A percentile compares a stretch with the other conserved stretches of the same genome.
Conservation (phyloP, 2,329 filamentous ascomycete genomes). For the Diaporthe nobilis region DNA sequence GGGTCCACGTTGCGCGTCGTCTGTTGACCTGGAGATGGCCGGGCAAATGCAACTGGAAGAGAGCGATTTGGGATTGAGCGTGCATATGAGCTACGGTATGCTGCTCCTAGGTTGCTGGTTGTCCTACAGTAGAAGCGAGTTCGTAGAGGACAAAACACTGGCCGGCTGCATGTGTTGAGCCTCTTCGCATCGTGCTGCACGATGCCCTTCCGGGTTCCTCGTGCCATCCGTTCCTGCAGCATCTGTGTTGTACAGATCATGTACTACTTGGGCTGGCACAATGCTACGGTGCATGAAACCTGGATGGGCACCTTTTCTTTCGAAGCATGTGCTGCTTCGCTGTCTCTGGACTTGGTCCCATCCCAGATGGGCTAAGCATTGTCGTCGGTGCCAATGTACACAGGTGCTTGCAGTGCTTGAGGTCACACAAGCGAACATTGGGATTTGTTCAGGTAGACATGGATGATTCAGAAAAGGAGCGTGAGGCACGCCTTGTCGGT, state of each 20-base stretch:
- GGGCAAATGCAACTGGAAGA: neutral
- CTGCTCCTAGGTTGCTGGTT: neutral
- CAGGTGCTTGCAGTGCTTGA: neutral
- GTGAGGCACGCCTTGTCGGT: neutral
- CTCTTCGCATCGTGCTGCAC: neutral
- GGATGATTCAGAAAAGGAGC: neutral
- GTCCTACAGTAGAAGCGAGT: neutral
- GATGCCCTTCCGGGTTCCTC: neutral
- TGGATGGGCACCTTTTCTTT: neutral
- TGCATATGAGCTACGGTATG: neutral
- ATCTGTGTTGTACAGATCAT: constrained; percentile 19
- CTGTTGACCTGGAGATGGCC: neutral
- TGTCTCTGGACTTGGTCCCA: neutral
- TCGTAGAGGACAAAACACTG: neutral
- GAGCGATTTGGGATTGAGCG: neutral
- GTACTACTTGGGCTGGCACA: neutral
- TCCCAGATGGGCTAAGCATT: neutral
- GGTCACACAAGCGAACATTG: neutral
- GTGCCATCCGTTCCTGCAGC: constrained; percentile 6
- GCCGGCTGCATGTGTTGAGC: neutral
- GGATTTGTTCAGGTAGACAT: neutral
- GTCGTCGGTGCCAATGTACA: neutral
- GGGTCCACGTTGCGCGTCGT: neutral
- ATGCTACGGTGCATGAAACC: neutral
- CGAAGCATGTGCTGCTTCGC: too few relatives aligned